phyloP scores from a whole-genome alignment of 148 eudicot genomes.

The Fagopyrum homotropicum region DNA sequence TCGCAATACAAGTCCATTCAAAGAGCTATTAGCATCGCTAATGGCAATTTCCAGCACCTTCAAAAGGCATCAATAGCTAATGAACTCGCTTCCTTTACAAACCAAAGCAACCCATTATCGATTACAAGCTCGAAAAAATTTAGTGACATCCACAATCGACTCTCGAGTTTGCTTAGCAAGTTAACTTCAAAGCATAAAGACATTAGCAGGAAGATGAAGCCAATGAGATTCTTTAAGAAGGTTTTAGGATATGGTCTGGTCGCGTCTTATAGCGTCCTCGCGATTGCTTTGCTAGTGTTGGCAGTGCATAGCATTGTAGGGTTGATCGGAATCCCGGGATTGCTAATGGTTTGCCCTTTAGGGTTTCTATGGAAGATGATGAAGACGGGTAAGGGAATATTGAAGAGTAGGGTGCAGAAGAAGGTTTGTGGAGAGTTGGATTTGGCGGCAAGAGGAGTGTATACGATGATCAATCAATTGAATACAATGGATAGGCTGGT shows the following conservation, averaged over 20 bases:
- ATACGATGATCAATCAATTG: constrained; percentile 52
- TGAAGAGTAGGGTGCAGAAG: constrained; percentile 17
- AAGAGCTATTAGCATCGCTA: constrained; percentile 26
- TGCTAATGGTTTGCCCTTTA: constrained; percentile 22
- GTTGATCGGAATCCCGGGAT: constrained; percentile 38
- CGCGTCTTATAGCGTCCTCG: constrained; percentile 22
- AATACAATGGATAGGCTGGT: constrained; percentile 67
- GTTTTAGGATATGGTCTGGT: constrained; percentile 21
- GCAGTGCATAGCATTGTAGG: constrained; percentile 48
- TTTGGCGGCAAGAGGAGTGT: constrained; percentile 62
- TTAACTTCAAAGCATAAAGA: constrained; percentile 34
- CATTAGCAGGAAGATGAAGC: constrained; percentile 32
- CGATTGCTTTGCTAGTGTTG: constrained; percentile 33
- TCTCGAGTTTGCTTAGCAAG: constrained; percentile 27
- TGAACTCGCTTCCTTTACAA: constrained; percentile 36
- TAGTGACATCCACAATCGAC: constrained; percentile 23
- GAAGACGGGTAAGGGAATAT: neutral
- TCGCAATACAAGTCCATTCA: constrained; percentile 30
- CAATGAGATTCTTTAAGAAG: constrained; percentile 33
- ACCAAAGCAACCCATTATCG: constrained; percentile 39
- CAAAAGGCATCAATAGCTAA: constrained; percentile 11
- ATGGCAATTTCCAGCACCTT: constrained; percentile 9
- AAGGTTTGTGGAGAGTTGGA: constrained; percentile 44
- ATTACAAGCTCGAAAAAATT: constrained; percentile 25
- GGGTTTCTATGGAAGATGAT: constrained; percentile 19